Evolutionary conservation across 495 filamentous ascomycete genomes (phyloP).

Genomic region (Xylaria curta): DNA sequence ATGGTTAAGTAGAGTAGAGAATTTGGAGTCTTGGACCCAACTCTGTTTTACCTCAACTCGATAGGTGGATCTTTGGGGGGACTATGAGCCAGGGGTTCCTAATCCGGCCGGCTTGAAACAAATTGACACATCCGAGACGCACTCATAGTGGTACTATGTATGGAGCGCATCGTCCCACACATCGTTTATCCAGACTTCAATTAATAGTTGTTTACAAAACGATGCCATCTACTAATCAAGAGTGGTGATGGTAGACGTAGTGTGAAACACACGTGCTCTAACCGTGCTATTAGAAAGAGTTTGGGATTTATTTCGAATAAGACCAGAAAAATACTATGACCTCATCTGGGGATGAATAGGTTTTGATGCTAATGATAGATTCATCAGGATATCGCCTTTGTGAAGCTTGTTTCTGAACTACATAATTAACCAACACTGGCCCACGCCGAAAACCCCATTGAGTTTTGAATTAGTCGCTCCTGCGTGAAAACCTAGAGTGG

Average conservation of each 20-base stretch:
- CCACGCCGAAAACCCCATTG: background rate
- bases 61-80: background rate
- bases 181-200: slow-evolving; percentile 7
- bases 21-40: background rate
- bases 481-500: background rate
- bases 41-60: background rate
- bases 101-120: slow-evolving; percentile 20
- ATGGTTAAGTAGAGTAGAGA: background rate
- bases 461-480: background rate
- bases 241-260: background rate
- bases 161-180: slow-evolving; percentile 7
- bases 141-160: slow-evolving; percentile 8
- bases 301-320: background rate
- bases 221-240: background rate
- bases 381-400: background rate
- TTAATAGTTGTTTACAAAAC: background rate
- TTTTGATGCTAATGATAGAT: background rate
- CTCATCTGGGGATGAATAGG: background rate
- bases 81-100: slow-evolving; percentile 8
- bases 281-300: too few relatives aligned
- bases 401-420: background rate
- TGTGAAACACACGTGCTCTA: background rate
- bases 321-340: background rate
- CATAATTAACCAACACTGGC: background rate
- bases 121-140: slow-evolving; percentile 4